Conservation (phyloP, 352 stramenopile genomes). For the Saprolegnia diclina region DNA sequence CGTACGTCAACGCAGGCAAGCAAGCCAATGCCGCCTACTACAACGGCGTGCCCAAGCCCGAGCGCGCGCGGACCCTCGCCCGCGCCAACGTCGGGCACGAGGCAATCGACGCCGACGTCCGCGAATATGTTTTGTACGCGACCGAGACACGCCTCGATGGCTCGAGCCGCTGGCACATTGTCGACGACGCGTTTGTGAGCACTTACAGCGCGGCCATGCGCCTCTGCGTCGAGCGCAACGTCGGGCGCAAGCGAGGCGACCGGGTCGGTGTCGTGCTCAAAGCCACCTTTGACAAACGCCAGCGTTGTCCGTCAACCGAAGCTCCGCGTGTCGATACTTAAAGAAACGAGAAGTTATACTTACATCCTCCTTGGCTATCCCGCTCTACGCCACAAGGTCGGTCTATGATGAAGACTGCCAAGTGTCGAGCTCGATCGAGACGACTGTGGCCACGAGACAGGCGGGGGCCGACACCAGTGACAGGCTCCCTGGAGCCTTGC, state of each 20-base stretch:
- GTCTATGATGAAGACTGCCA: too few species aligned
- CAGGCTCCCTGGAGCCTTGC: too few species aligned
- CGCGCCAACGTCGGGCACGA: not conserved
- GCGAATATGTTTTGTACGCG: conserved; percentile 16
- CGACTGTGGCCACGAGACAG: too few species aligned
- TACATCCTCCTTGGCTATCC: too few species aligned
- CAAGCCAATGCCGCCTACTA: conserved; percentile 1
- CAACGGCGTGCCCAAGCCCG: conserved; percentile 22
- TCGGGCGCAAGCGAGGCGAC: not conserved
- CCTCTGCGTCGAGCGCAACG: not conserved
- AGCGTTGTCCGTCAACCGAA: not conserved
- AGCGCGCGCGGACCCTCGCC: not conserved
- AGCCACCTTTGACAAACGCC: not conserved
- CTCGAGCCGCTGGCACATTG: not conserved
- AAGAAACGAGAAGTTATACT: too few species aligned
- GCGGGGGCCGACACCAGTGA: too few species aligned
- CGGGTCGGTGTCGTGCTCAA: conserved; percentile 15
- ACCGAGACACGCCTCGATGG: not conserved
- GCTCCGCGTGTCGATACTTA: too few species aligned
- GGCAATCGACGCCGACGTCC: not conserved
- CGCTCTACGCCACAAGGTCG: too few species aligned
- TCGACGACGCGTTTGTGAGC: not conserved
- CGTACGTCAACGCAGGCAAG: conserved; percentile 1
- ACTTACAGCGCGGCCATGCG: conserved; percentile 16
- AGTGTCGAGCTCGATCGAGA: too few species aligned